Conservation (phyloP, 129 eudicot species). For the Oenanthe sinensis region DNA sequence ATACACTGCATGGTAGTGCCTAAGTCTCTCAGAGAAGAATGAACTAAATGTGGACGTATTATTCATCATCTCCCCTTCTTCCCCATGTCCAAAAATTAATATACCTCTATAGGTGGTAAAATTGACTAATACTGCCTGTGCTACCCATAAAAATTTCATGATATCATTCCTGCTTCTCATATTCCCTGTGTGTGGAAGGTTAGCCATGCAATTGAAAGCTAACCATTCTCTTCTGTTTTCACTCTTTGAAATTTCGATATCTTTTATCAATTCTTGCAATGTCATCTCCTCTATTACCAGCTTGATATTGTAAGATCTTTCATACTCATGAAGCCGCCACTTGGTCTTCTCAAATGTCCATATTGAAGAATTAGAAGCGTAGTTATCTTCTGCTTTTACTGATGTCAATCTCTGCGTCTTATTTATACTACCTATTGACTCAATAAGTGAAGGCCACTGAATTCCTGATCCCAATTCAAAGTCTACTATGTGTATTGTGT, state of each 20-base stretch:
- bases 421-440: slow-evolving; percentile 27
- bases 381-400: slow-evolving; percentile 23
- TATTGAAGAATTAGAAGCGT: not conserved
- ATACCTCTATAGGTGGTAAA: slow-evolving; percentile 28
- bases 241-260: slow-evolving; percentile 7
- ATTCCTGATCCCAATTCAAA: slow-evolving; percentile 51
- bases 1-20: slow-evolving; percentile 38
- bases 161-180: slow-evolving; percentile 18
- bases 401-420: slow-evolving; percentile 37
- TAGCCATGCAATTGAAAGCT: slow-evolving; percentile 55
- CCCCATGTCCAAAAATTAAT: slow-evolving; percentile 53
- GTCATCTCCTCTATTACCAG: slow-evolving; percentile 31
- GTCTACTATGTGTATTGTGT: slow-evolving; percentile 38
- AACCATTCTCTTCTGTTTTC: slow-evolving; percentile 28
- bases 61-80: slow-evolving; percentile 20
- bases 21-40: slow-evolving; percentile 22
- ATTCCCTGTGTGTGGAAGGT: slow-evolving; percentile 61
- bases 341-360: slow-evolving; percentile 38
- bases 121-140: slow-evolving; percentile 23
- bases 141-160: slow-evolving; percentile 29
- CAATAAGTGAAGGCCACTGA: slow-evolving; percentile 55
- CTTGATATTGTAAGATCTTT: slow-evolving; percentile 24
- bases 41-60: slow-evolving; percentile 19
- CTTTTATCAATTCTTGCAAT: slow-evolving; percentile 19
- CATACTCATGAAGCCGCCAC: slow-evolving; percentile 29